Conservation (phyloP, 768 basidiomycete species). For the Chalciporus sphaerocephalus region DNA sequence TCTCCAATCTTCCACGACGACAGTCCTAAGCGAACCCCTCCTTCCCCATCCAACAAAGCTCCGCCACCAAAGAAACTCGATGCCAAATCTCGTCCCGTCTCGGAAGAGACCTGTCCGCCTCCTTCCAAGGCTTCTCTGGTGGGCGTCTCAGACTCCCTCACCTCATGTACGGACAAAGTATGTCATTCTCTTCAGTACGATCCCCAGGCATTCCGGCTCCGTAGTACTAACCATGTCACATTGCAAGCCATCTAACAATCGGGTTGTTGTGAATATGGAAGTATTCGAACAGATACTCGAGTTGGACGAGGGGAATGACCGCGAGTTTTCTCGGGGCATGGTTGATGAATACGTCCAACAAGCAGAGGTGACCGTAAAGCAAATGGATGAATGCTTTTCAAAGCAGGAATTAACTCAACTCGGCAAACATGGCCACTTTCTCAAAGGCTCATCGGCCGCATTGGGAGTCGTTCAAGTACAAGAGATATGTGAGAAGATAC, state of each 20-base stretch:
- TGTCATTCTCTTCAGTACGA: conserved; percentile 3
- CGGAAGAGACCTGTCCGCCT: conserved; percentile 22
- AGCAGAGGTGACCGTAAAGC: conserved; percentile 65
- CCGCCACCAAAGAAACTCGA: conserved; percentile 31
- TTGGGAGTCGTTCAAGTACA: conserved; percentile 82
- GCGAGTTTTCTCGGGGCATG: conserved; percentile 77
- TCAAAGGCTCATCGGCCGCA: conserved; percentile 96
- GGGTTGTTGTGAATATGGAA: conserved; percentile 67
- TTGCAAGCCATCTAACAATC: conserved; percentile 10
- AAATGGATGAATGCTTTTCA: conserved; percentile 78
- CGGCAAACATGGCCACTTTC: conserved; percentile 82
- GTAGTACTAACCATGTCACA: conserved; percentile 8
- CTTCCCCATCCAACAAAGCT: conserved; percentile 32
- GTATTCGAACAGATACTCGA: conserved; percentile 86
- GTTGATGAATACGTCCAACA: conserved; percentile 78
- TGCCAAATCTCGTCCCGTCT: conserved; percentile 28
- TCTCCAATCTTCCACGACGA: conserved; percentile 30
- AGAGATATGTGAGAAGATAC: conserved; percentile 83
- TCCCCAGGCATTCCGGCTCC: neutral
- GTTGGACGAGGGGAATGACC: conserved; percentile 78
- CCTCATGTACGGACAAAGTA: conserved; percentile 29
- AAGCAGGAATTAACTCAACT: conserved; percentile 60
- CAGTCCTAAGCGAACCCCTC: conserved; percentile 25
- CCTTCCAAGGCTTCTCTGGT: conserved; percentile 8
- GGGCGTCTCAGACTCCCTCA: conserved; percentile 10